A percentile compares a stretch with the other conserved stretches of the same genome.
Conservation (phyloP, 2,329 filamentous ascomycete species). For the Sclerotinia trifoliorum region DNA sequence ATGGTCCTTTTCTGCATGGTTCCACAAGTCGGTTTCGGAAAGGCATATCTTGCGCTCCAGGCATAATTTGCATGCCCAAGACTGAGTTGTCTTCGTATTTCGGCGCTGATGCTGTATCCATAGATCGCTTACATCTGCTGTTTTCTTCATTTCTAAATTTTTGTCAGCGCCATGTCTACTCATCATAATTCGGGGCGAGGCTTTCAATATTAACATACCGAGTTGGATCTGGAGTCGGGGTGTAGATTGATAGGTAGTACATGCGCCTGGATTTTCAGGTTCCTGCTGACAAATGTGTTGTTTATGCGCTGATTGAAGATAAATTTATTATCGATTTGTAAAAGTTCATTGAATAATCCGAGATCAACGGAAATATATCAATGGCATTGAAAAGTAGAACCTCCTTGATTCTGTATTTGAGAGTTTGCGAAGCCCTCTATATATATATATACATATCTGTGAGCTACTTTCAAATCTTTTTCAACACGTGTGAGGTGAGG, state of each 20-base stretch:
- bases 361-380: background rate
- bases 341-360: background rate
- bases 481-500: no score
- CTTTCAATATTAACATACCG: constrained; percentile 3
- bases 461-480: no score
- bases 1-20: constrained; percentile 30
- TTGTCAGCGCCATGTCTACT: constrained; percentile 4
- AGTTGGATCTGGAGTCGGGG: background rate
- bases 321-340: background rate
- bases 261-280: constrained; percentile 5
- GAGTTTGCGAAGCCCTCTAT: no score
- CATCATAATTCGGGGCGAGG: background rate
- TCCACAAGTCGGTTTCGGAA: constrained; percentile 26
- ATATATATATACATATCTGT: no score
- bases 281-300: background rate
- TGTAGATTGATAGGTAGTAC: background rate
- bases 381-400: background rate
- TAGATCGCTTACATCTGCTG: constrained; percentile 14
- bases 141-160: constrained; percentile 13
- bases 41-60: constrained; percentile 26
- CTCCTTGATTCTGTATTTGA: no score
- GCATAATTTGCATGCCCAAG: constrained; percentile 32
- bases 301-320: background rate
- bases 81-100: constrained; percentile 27
- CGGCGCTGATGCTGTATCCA: constrained; percentile 34